These are phyloP conservation scores for Amanita muscaria DNA, from an alignment of 768 basidiomycete genomes.

Conservation along the genomic window DNA sequence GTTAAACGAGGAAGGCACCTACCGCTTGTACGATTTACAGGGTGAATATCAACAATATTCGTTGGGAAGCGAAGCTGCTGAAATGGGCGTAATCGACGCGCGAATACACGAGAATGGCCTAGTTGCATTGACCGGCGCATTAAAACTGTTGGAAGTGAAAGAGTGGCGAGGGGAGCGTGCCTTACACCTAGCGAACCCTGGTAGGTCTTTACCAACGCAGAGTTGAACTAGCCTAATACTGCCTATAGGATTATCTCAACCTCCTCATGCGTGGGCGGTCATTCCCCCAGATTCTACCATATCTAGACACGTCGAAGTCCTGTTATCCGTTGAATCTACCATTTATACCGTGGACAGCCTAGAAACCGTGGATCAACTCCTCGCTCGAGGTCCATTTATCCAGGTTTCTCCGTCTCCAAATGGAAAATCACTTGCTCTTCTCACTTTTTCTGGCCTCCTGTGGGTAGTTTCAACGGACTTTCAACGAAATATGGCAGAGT, in stretches of 20 bases:
- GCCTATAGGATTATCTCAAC: slow-evolving; percentile 56
- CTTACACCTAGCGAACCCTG: slow-evolving; percentile 61
- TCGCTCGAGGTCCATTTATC: slow-evolving; percentile 83
- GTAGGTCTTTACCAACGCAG: slow-evolving; percentile 33
- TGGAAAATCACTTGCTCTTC: slow-evolving; percentile 82
- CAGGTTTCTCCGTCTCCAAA: slow-evolving; percentile 88
- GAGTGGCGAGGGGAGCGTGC: slow-evolving; percentile 81
- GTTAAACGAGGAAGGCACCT: slow-evolving; percentile 87
- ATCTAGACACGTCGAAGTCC: slow-evolving; percentile 83
- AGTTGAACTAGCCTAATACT: background rate
- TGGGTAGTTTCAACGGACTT: slow-evolving; percentile 98
- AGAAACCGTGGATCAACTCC: slow-evolving; percentile 79
- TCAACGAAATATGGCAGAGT: slow-evolving; percentile 80
- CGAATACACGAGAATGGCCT: slow-evolving; percentile 81
- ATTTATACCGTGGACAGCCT: slow-evolving; percentile 84
- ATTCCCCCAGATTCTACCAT: slow-evolving; percentile 87
- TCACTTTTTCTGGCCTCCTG: slow-evolving; percentile 63
- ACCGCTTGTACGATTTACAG: slow-evolving; percentile 83
- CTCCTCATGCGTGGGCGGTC: slow-evolving; percentile 79
- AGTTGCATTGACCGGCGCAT: slow-evolving; percentile 71
- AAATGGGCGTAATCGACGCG: slow-evolving; percentile 79
- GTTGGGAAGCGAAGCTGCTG: slow-evolving; percentile 72
- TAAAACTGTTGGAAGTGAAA: slow-evolving; percentile 78
- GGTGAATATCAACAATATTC: slow-evolving; percentile 82
- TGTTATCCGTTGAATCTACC: slow-evolving; percentile 73